Evolutionary conservation across 2,329 filamentous ascomycete genomes (phyloP), one percentile per base, ranked within the genome.

Genomic region (Neoarthrinium moseri): DNA sequence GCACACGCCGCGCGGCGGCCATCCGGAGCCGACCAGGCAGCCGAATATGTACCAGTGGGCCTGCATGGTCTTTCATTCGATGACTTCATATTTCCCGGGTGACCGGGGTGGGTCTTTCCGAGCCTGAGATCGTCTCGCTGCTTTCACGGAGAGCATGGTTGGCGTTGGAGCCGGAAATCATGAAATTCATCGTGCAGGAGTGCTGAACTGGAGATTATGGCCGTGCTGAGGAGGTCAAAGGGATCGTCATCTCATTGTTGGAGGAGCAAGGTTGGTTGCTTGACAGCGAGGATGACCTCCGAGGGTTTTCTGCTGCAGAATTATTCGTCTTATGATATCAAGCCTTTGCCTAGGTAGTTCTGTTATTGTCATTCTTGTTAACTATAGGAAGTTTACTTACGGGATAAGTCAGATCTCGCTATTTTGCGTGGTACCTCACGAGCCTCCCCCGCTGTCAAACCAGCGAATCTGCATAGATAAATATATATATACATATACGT

Each of bases 11-110:
- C 21, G 41, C 13, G 12, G 37, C 23, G 5, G 13, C 18, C 22
- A 24, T 27, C 22, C 37, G 37, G 15, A 5, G 20, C 23, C 37
- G 37, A 40, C 37, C 37, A 18, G 22, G n/a, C 13, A 40, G 37
- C 18, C 15, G 20, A 24, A 40, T 24, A 17, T 40, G 37, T 40
- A 10, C 15, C 37, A 27, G 37, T 40, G 37, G 37, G 37, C 22
- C 18, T 40, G 37, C 24, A 26, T 40, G 37, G 37, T 40, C 15
- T 40, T 27, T 22, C 22, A 22, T 10, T 40, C 18, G 15, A 40
- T 40, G 37, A 40, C 37, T 17, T 20, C 18, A 21, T 36, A 26
- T 18, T 24, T 24, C 23, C 33, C 41, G 18, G 30, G n/a, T 11
- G 15, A 8, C 6, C 30, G 13, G n/a, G 30, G 21, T 44, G 41